phyloP scores from a whole-genome alignment of 2,329 filamentous ascomycete genomes.

The Metarhizium album region DNA sequence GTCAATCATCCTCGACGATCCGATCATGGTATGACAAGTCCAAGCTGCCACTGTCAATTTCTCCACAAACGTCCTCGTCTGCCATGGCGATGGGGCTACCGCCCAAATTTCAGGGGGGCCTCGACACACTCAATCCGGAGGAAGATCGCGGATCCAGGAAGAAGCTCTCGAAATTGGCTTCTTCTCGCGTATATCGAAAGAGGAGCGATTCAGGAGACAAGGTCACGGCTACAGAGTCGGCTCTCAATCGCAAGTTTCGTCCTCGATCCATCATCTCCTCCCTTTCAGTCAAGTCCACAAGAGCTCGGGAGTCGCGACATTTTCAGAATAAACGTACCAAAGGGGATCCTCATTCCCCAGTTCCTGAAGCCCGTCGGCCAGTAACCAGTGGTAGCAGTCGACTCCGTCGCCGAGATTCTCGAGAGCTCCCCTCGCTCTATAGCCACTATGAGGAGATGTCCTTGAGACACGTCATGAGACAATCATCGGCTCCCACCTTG shows the following conservation, averaged over 20 bases:
- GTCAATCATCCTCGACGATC: constrained; percentile 44
- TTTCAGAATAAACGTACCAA: constrained; percentile 26
- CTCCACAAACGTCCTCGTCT: constrained; percentile 47
- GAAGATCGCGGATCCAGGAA: constrained; percentile 18
- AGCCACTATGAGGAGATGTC: constrained; percentile 49
- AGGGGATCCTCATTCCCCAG: constrained; percentile 21
- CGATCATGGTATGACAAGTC: constrained; percentile 46
- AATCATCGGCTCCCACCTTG: constrained; percentile 10
- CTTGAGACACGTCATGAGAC: constrained; percentile 30
- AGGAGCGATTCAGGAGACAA: background rate
- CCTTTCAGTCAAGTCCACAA: constrained; percentile 17
- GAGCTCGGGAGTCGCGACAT: constrained; percentile 16
- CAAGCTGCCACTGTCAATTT: constrained; percentile 44
- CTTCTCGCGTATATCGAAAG: constrained; percentile 17
- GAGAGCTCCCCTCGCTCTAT: constrained; percentile 40
- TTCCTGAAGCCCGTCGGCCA: constrained; percentile 13
- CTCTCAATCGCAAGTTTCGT: constrained; percentile 25
- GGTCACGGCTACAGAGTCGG: constrained; percentile 16
- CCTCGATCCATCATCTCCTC: constrained; percentile 34
- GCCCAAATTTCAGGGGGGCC: constrained; percentile 32
- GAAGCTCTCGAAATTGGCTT: constrained; percentile 41
- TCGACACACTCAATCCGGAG: constrained; percentile 31
- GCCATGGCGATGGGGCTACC: constrained; percentile 47
- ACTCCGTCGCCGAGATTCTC: constrained; percentile 16
- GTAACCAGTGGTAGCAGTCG: constrained; percentile 17